Evolutionary conservation across 257 asterid species (phyloP).

Genomic region (Fraxinus cuspidata): DNA sequence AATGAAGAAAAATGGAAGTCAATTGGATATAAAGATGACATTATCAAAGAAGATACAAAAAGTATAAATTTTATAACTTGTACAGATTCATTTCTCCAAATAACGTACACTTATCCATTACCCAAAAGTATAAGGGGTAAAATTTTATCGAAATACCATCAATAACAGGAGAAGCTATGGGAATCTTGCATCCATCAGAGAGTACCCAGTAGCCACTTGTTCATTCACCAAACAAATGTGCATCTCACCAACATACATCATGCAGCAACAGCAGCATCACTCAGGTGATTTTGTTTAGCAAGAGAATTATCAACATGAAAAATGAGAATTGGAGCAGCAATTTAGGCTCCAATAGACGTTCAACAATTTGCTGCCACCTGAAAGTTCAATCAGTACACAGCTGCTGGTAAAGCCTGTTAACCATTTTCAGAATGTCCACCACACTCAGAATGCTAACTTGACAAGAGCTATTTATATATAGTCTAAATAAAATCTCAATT

Average conservation of each 20-base stretch:
- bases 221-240: not conserved
- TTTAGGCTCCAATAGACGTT: constrained; percentile 43
- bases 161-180: not conserved
- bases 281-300: constrained; percentile 48
- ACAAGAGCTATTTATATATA: constrained; percentile 24
- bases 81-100: not conserved
- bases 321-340: constrained; percentile 57
- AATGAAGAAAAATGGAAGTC: no score
- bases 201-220: not conserved
- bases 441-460: constrained; percentile 61
- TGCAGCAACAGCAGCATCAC: constrained; percentile 1
- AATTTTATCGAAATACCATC: not conserved
- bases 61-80: no score
- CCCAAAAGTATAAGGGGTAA: not conserved
- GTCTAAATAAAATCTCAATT: not conserved
- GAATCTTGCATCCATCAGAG: not conserved
- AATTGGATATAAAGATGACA: no score
- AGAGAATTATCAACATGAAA: constrained; percentile 47
- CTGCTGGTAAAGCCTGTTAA: constrained; percentile 97
- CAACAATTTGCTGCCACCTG: constrained; percentile 79
- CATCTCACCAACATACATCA: not conserved
- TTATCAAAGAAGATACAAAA: no score
- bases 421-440: constrained; percentile 66
- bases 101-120: not conserved
- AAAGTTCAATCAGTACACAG: constrained; percentile 97